Evolutionary conservation across 306 rosid species (phyloP).

Genomic region (Prunus armeniaca): DNA sequence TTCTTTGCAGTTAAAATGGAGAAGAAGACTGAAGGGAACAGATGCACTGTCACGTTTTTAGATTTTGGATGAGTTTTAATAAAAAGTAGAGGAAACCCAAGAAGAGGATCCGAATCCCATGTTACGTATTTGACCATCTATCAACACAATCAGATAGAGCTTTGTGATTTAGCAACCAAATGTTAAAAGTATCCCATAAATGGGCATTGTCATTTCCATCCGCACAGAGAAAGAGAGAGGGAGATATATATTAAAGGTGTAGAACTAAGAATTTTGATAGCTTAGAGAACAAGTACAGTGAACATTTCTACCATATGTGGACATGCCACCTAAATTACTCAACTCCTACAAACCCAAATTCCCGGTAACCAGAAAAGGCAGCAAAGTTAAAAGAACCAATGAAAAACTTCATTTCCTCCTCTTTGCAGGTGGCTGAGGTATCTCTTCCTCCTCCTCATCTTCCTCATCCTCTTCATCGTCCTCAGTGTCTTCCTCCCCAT

Average conservation of each 20-base stretch:
- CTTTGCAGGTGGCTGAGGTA: constrained; percentile 47
- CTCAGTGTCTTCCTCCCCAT: constrained; percentile 32
- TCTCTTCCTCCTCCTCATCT: constrained; percentile 34
- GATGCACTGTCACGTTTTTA: no score
- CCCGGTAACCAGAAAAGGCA: constrained; percentile 7
- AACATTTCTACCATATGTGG: constrained; percentile 19
- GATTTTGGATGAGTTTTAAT: no score
- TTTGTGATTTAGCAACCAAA: not conserved
- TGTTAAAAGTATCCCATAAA: not conserved
- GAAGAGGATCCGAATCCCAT: no score
- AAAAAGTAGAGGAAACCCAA: no score
- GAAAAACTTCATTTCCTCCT: constrained; percentile 34
- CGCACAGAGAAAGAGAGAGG: not conserved
- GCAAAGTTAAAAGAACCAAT: not conserved
- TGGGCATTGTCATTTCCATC: not conserved
- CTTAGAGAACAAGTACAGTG: constrained; percentile 5
- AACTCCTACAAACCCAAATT: constrained; percentile 17
- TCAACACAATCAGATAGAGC: not conserved
- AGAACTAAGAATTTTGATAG: not conserved
- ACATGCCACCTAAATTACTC: constrained; percentile 25
- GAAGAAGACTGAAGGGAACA: no score
- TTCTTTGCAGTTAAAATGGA: no score
- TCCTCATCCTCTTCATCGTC: constrained; percentile 37
- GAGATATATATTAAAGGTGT: not conserved
- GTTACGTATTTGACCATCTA: not conserved